A percentile compares a stretch with the other conserved stretches of the same genome.
phyloP scores from a whole-genome alignment of 1,139 yeast species.

The Blastobotrys malaysiensis region DNA sequence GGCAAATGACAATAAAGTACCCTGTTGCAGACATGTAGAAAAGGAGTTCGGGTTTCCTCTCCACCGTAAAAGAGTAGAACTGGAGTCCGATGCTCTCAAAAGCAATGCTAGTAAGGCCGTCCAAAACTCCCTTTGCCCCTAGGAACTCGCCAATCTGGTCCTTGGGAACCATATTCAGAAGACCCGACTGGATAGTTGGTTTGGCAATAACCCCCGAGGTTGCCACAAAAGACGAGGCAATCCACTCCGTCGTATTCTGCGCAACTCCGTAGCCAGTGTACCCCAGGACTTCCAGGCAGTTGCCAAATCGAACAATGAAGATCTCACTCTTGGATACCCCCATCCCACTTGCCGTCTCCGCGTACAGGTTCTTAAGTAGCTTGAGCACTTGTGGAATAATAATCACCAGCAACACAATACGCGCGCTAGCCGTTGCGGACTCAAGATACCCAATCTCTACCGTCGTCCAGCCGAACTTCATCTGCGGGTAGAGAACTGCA shows the following conservation, averaged over 20 bases:
- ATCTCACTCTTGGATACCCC: slow-evolving; percentile 18
- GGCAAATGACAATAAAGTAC: slow-evolving; percentile 17
- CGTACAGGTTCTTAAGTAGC: slow-evolving; percentile 8
- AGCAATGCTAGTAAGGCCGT: slow-evolving; percentile 17
- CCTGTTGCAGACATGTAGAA: slow-evolving; percentile 20
- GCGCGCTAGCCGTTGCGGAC: slow-evolving; percentile 19
- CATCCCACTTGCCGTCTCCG: slow-evolving; percentile 5
- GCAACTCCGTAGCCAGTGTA: slow-evolving; percentile 22
- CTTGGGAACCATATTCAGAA: slow-evolving; percentile 20
- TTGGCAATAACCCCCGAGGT: slow-evolving; percentile 24
- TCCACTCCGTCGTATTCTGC: slow-evolving; percentile 14
- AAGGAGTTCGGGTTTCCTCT: slow-evolving; percentile 19
- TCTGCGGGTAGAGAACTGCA: slow-evolving; percentile 21
- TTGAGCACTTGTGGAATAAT: slow-evolving; percentile 16
- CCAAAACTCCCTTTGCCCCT: slow-evolving; percentile 22
- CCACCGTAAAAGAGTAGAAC: slow-evolving; percentile 20
- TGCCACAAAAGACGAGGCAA: slow-evolving; percentile 19
- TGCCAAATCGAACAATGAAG: slow-evolving; percentile 17
- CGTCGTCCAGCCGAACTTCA: slow-evolving; percentile 22
- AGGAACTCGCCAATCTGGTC: slow-evolving; percentile 19
- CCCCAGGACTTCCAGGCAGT: slow-evolving; percentile 18
- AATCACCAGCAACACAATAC: slow-evolving; percentile 16
- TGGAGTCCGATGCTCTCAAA: slow-evolving; percentile 19
- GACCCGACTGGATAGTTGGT: slow-evolving; percentile 20
- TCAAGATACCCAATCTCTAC: slow-evolving; percentile 21